A percentile compares a stretch with the other conserved stretches of the same genome.
Conservation (phyloP, 1,284 basidiomycete species). For the Ceratobasidium sp. region DNA sequence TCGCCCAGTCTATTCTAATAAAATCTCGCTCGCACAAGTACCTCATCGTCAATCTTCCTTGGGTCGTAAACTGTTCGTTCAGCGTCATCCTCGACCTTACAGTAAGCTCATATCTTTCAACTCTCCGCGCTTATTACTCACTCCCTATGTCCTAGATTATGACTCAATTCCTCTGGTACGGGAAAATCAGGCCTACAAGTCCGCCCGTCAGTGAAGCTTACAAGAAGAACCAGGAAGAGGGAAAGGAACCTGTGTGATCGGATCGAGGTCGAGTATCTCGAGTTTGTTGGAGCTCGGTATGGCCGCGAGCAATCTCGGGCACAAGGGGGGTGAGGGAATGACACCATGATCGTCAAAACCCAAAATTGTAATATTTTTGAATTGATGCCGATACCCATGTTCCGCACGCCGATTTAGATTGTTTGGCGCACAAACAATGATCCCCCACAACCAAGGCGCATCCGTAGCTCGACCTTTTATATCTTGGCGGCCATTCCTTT, state of each 20-base stretch:
- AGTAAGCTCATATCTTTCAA: background rate
- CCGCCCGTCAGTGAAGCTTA: background rate
- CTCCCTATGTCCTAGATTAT: constrained; percentile 4
- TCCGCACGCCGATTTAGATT: too few relatives aligned
- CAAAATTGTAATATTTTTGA: background rate
- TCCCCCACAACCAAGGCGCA: too few relatives aligned
- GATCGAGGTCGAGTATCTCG: background rate
- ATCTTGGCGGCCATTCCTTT: too few relatives aligned
- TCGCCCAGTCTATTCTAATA: constrained; percentile 22
- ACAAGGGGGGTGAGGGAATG: background rate
- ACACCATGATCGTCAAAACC: background rate
- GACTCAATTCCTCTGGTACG: constrained; percentile 29
- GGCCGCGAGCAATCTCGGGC: background rate
- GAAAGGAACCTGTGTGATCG: background rate
- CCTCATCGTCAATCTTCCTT: constrained; percentile 34
- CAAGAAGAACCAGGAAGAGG: background rate
- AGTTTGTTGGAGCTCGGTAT: background rate
- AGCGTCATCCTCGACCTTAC: constrained; percentile 24
- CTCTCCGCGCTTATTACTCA: background rate
- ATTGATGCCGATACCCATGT: background rate
- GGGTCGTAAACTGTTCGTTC: constrained; percentile 34
- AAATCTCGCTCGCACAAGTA: constrained; percentile 25
- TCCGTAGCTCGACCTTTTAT: too few relatives aligned
- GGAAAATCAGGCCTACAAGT: background rate
- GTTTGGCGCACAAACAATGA: too few relatives aligned